These are phyloP conservation scores for Aureoboletus auriporus DNA, from an alignment of 768 basidiomycete species.

Conservation along the genomic window DNA sequence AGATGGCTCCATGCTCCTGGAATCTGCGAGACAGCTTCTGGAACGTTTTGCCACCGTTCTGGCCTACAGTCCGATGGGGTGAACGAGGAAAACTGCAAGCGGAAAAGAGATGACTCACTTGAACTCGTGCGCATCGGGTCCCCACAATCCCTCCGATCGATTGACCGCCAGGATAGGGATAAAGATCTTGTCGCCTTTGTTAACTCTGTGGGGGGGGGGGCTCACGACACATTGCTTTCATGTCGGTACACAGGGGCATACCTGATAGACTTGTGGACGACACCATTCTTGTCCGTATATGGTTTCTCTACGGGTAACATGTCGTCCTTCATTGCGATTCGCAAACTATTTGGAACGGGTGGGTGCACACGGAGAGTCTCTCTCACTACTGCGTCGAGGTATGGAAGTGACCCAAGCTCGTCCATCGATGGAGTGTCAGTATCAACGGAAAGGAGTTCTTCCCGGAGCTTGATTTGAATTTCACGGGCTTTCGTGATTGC, in stretches of 20 bases:
- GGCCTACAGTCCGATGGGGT: neutral
- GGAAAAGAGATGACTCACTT: slow-evolving; percentile 9
- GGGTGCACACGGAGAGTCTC: too few relatives aligned
- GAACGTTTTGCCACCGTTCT: slow-evolving; percentile 1
- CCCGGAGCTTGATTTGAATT: too few relatives aligned
- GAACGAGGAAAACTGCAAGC: neutral
- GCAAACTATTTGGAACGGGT: slow-evolving; percentile 33
- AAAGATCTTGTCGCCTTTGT: slow-evolving; percentile 42
- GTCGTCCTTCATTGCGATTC: slow-evolving; percentile 50
- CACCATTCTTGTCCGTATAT: slow-evolving; percentile 40
- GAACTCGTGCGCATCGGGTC: slow-evolving; percentile 2
- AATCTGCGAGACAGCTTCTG: neutral
- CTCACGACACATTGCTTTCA: neutral
- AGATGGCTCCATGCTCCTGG: neutral
- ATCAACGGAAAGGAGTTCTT: too few relatives aligned
- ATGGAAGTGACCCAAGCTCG: too few relatives aligned
- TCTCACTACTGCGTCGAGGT: too few relatives aligned
- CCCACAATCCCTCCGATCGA: neutral
- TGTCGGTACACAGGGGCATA: slow-evolving; percentile 11
- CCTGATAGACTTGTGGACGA: slow-evolving; percentile 36
- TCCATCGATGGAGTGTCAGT: too few relatives aligned
- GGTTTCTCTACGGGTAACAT: slow-evolving; percentile 48
- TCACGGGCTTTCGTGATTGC: too few relatives aligned
- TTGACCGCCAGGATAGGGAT: slow-evolving; percentile 35
- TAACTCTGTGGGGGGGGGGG: slow-evolving; percentile 25